Evolutionary conservation across 2,329 filamentous ascomycete genomes (phyloP).

Genomic region (Exophiala bonariae): DNA sequence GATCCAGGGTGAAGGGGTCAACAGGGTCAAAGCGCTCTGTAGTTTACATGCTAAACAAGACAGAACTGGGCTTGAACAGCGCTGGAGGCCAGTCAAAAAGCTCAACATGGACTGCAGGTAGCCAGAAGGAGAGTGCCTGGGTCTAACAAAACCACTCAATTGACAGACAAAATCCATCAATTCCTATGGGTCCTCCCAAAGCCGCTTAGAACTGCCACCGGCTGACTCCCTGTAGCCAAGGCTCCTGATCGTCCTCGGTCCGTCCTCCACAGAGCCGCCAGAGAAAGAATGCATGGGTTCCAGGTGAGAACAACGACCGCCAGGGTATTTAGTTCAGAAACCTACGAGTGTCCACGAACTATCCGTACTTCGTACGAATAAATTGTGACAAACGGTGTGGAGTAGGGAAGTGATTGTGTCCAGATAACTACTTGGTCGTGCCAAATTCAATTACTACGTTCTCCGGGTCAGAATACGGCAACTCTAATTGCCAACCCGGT

Average conservation of each 20-base stretch:
- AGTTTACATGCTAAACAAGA: too few relatives aligned
- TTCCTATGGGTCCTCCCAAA: constrained; percentile 9
- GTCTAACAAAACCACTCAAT: neutral
- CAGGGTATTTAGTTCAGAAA: neutral
- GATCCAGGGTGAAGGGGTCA: too few relatives aligned
- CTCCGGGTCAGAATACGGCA: neutral
- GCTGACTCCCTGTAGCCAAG: constrained; percentile 6
- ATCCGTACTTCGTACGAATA: too few relatives aligned
- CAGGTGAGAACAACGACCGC: neutral
- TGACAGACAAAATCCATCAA: neutral
- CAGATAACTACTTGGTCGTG: neutral
- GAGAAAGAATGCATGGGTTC: constrained; percentile 1
- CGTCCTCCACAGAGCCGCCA: constrained; percentile 18
- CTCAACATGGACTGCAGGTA: too few relatives aligned
- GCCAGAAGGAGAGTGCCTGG: too few relatives aligned
- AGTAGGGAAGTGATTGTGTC: too few relatives aligned
- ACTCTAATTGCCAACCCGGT: too few relatives aligned
- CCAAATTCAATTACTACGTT: neutral
- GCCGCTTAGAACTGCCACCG: constrained; percentile 14
- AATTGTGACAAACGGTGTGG: too few relatives aligned
- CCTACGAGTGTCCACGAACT: too few relatives aligned
- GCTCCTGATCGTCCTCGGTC: constrained; percentile 22
- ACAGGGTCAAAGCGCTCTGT: too few relatives aligned
- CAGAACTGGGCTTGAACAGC: too few relatives aligned
- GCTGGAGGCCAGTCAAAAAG: too few relatives aligned